Evolutionary conservation across 2,329 filamentous ascomycete species (phyloP), one percentile per base, ranked within the genome.

Genomic region (Phialophora tarda): DNA sequence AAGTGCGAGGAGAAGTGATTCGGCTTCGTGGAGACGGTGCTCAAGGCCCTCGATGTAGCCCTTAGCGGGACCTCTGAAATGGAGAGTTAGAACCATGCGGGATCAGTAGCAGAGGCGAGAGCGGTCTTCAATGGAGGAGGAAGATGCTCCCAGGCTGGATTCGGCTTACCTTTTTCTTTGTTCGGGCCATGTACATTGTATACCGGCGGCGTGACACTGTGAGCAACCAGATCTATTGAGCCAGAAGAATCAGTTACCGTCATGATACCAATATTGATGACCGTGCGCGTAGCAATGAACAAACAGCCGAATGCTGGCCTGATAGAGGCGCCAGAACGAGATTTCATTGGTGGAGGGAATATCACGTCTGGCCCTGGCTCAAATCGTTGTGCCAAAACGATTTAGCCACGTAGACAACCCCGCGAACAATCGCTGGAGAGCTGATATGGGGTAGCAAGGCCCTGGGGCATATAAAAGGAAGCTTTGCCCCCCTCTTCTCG

Each of bases 21-120:
- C 81, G 0, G 80, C 81, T 55, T 80, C 77, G 53, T 77, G 75
- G 0, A 82, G 75, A 44, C 80, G 75, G 26, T 79, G 74, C 55
- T 82, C 80, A 21, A 82, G 69, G 17, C 78, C 77, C 71, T 82
- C 80, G 21, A 79, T 76, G 59, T 82, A 81, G 7, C 81, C 81
- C 67, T 82, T 82, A n/a, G 80, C 77, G 6, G 81, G 81, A 1
- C 81, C 81, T 59, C 81, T 82, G 44, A 28, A 28, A 14, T 2
- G 54, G 23, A 60, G 38, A 14, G 28, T 57, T 50, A 55, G 48
- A 7, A 54, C 47, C 47, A 59, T 59, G 32, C 34, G 6, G 17
- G 11, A 41, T 23, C 21, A n/a, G 24, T 21, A 28, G 26, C 2
- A 12, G 23, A 26, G 17, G 7, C 10, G n/a, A 41, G 32, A 23